Evolutionary conservation across 768 basidiomycete genomes (phyloP), one percentile per base, ranked within the genome.

Genomic region (Tubosaeta sp.): DNA sequence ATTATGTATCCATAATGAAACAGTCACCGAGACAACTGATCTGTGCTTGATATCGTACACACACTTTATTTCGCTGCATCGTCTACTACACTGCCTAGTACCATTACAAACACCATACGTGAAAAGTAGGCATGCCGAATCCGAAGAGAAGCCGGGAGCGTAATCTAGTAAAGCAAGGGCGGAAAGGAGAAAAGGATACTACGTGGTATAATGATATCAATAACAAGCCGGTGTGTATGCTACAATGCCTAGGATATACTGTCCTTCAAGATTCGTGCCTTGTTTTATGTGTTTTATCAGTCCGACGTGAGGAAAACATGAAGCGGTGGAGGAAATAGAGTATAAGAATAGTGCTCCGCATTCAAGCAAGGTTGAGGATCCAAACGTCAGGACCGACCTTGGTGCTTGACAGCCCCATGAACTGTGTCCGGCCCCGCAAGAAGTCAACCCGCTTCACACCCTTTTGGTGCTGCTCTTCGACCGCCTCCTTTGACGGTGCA

Each of bases 401-500:
- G 45, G 63, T 68, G 54, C 74, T 69, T 7, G 73, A 67, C 31
- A 81, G 50, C 16, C 82, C 82, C 52, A 71, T 73, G 63, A 83
- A 76, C 57, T 64, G 70, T 3, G 64, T 71, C 16, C 62, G 66
- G 21, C 65, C 71, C 44, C 69, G 62, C 43, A 84, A 63, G 57
- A 80, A 82, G 62, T 84, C 82, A 0, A 84, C 72, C 44, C 79
- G 65, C 62, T 76, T 80, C 18, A 83, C 56, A 0, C 79, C 80
- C 58, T 76, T 76, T 11, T 56, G 56, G 53, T 70, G 67, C 62
- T 82, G 80, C 24, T 62, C 57, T 29, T 68, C 70, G 22, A 66
- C 67, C 1, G 49, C 61, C 29, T 60, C 60, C 2, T 61, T 49
- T 12, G 73, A 68, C 1, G 54, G 38, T 13, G 73, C 64, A 12